These are phyloP conservation scores for Penicillium coffeae DNA, from an alignment of 495 filamentous ascomycete species.

Conservation along the genomic window DNA sequence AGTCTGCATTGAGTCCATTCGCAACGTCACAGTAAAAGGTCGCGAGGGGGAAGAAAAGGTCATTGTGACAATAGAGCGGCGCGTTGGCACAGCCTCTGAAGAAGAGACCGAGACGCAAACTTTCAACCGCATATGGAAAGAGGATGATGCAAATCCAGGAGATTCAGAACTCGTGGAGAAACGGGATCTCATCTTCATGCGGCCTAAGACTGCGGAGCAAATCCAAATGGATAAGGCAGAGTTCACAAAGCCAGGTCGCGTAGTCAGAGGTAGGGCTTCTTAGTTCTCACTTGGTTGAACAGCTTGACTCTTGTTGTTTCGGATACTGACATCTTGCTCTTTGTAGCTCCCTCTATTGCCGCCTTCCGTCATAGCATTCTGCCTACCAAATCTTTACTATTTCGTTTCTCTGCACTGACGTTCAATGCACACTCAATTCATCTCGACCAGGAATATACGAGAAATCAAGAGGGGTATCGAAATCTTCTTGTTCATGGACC, in stretches of 20 bases:
- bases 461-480: constrained; percentile 66
- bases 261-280: constrained; percentile 35
- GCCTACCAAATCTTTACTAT: constrained; percentile 65
- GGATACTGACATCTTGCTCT: constrained; percentile 13
- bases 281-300: constrained; percentile 1
- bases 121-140: constrained; percentile 41
- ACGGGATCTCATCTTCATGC: constrained; percentile 61
- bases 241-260: constrained; percentile 24
- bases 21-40: constrained; percentile 55
- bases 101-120: constrained; percentile 32
- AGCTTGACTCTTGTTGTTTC: not conserved
- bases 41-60: constrained; percentile 54
- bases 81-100: constrained; percentile 37
- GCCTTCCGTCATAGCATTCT: constrained; percentile 58
- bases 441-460: constrained; percentile 68
- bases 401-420: constrained; percentile 79
- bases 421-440: constrained; percentile 87
- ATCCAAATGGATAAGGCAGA: constrained; percentile 24
- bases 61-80: constrained; percentile 55
- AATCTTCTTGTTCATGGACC: constrained; percentile 83
- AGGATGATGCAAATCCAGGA: constrained; percentile 32
- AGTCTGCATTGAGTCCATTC: constrained; percentile 63
- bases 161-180: constrained; percentile 47
- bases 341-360: constrained; percentile 38
- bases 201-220: constrained; percentile 35